phyloP scores from a whole-genome alignment of 176 grass and related monocot genomes.

The Dendrocalamus sinicus region DNA sequence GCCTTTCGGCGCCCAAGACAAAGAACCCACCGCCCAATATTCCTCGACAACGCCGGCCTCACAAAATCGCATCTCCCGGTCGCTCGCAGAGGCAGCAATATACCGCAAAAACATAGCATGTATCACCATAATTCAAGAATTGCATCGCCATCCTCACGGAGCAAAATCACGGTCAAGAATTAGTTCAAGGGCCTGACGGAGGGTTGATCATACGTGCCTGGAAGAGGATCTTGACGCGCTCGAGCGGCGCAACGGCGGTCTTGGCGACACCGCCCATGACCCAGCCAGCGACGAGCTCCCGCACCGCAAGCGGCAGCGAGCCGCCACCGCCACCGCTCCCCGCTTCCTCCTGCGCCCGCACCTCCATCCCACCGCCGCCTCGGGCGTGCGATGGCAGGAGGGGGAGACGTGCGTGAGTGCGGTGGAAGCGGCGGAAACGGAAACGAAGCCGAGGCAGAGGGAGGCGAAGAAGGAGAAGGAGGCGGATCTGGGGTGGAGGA shows the following conservation, averaged over 20 bases:
- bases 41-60: not conserved
- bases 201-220: constrained; percentile 48
- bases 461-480: too few species aligned
- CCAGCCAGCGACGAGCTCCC: too few species aligned
- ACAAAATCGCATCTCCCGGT: not conserved
- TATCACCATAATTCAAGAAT: not conserved
- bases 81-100: not conserved
- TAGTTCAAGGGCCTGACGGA: not conserved
- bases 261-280: constrained; percentile 83
- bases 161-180: not conserved
- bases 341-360: too few species aligned
- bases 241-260: constrained; percentile 85
- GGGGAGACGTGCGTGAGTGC: too few species aligned
- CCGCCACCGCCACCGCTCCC: too few species aligned
- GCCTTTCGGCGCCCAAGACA: not conserved
- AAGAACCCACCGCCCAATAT: not conserved
- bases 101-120: not conserved
- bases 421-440: too few species aligned
- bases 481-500: too few species aligned
- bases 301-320: too few species aligned
- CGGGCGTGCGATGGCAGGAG: too few species aligned
- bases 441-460: too few species aligned
- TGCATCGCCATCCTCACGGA: not conserved
- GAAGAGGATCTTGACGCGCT: constrained; percentile 97
- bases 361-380: too few species aligned